Evolutionary conservation across 768 basidiomycete genomes (phyloP), one percentile per base, ranked within the genome.

Genomic region (Cubamyces sp.): DNA sequence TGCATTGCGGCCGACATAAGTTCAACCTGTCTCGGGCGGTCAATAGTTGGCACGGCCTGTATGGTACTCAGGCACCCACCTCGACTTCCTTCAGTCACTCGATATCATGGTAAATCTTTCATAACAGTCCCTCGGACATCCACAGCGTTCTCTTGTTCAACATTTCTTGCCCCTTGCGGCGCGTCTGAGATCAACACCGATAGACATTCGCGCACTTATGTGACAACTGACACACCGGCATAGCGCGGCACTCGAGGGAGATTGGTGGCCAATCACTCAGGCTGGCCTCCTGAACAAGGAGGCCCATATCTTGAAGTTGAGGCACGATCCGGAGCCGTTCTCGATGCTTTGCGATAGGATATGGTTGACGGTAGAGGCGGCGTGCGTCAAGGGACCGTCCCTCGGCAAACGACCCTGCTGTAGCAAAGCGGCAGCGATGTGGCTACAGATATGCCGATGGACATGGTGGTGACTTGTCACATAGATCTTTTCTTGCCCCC

Each of bases 61-160:
- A 52, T 28, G 49, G 49, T 37, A 23, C 43, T 47, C 61, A 62
- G 61, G 61, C 25, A 62, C 61, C 18, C 21, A 23, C 28, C 30
- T 25, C 53, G 25, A 41, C 40, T 25, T 16, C 18, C 16, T 11
- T 34, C 34, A 34, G 34, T 9, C 34, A 34, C 34, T 40, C 18
- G 3, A 39, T 16, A 6, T 16, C 25, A 43, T 43, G 34, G 45
- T 28, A 30, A 37, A 50, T 37, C 46, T 39, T n/a, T 19, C 7
- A 30, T 40, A 46, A 37, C 42, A 52, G 5, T 28, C 45, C 61
- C 61, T 62, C 61, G 61, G 61, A 62, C 49, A n/a, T 62, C 61
- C 50, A 49, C 26, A 26, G 28, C 21, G 47, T 37, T 18, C n/a
- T 42, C 12, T 40, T 34, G 39, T 41, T 34, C 46, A 49, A 57